Conservation (phyloP, 2,329 filamentous ascomycete species). For the Pseudogymnoascus verrucosus region DNA sequence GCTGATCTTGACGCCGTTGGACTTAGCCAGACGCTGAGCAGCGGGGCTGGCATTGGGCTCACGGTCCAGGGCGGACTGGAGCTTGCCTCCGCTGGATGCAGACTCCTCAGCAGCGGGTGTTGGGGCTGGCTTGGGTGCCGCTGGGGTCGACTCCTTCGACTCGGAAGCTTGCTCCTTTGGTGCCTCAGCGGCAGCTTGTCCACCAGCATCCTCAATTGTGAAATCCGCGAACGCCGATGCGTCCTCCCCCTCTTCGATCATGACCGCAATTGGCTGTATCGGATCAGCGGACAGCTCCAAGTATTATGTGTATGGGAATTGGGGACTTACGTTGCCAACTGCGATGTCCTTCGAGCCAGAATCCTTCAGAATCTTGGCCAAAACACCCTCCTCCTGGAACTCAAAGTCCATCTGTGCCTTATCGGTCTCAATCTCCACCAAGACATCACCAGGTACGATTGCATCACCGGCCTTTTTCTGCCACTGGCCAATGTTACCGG, state of each 20-base stretch:
- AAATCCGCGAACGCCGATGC: conserved; percentile 83
- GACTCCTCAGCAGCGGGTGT: conserved; percentile 55
- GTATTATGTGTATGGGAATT: conserved; percentile 11
- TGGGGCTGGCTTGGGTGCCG: conserved; percentile 51
- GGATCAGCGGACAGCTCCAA: conserved; percentile 20
- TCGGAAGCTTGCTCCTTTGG: conserved; percentile 61
- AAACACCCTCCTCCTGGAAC: conserved; percentile 94
- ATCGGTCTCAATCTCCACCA: conserved; percentile 98
- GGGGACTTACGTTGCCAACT: conserved; percentile 77
- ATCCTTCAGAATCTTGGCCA: conserved; percentile 91
- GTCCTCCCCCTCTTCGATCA: conserved; percentile 87
- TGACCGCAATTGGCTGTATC: conserved; percentile 80
- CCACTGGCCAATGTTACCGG: conserved; percentile 94
- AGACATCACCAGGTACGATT: conserved; percentile 83
- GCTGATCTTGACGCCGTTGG: conserved; percentile 72
- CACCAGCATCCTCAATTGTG: conserved; percentile 81
- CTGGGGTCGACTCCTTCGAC: conserved; percentile 46
- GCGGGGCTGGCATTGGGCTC: conserved; percentile 64
- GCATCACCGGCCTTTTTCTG: conserved; percentile 92
- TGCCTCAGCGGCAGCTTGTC: conserved; percentile 59
- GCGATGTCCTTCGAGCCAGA: conserved; percentile 88
- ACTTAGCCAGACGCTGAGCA: conserved; percentile 73
- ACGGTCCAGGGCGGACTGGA: conserved; percentile 79
- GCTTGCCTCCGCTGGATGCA: conserved; percentile 62
- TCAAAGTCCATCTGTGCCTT: conserved; percentile 99